Base-by-base conservation (phyloP, 2,329 filamentous ascomycete genomes). In the Nigrograna mackinnonii region DNA sequence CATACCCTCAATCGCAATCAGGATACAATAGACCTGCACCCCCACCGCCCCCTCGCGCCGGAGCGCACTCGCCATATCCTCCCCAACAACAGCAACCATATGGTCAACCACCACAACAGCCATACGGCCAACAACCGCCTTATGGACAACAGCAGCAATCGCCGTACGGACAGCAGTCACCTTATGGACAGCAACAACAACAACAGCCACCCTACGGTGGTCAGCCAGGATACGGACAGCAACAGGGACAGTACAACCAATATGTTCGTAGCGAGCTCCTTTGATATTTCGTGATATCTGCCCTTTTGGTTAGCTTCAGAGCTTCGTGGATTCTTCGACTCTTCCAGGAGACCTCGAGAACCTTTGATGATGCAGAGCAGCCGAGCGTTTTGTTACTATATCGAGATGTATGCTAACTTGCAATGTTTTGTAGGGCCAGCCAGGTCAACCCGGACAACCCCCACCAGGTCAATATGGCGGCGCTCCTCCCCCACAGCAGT, bases 1-100 rank as follows among this genome's bases (percentile, higher is more conserved):
- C 70, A 2, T 68, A 68, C 46, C 60, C 64, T 38, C 62, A 65
- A 44, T 56, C 50, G 19, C 62, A 68, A 41, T 53, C 57, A 2
- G 57, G 54, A 16, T 68, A 68, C 49, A 67, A 57, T 37, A 58
- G 64, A 37, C 64, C 64, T 2, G 38, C 47, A 18, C 52, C 63
- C 4, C 63, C 64, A 3, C 64, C 64, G 16, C 64, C 64, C 4
- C 57, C 60, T 37, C 49, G 52, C 5, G 57, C n/a, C n/a, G 47
- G 47, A 35, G 47, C 60, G 33, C 52, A 51, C 9, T 55, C 57
- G 14, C 50, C 50, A 22, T 52, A 44, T 20, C 55, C 51, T 22
- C 67, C 50, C 69, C 54, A 50, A 51, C 12, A 47, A 53, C 54
- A 54, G 30, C 58, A 52, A 33, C 51, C 49, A 2, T 55, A 58